These are phyloP conservation scores for Lentinula aciculospora DNA, from an alignment of 768 basidiomycete genomes.

Conservation along the genomic window DNA sequence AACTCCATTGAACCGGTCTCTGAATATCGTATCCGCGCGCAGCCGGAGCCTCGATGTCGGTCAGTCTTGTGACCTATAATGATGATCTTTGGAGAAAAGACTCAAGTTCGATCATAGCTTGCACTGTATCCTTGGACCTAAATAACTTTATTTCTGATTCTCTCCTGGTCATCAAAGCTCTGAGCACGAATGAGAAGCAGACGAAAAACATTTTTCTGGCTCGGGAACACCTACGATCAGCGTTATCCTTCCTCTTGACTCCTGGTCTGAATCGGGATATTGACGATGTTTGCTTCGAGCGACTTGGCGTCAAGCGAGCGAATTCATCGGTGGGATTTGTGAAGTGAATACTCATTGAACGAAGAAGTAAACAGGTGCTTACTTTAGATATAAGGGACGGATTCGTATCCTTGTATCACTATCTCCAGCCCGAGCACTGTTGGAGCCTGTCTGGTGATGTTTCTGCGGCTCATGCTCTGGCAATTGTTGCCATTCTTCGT, in stretches of 20 bases:
- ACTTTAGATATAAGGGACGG: conserved; percentile 24
- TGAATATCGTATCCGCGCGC: conserved; percentile 18
- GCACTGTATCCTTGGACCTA: conserved; percentile 43
- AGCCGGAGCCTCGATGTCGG: conserved; percentile 17
- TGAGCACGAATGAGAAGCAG: conserved; percentile 40
- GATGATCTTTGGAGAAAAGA: background rate
- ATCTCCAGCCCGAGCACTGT: conserved; percentile 28
- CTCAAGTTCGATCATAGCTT: conserved; percentile 26
- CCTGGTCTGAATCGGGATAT: conserved; percentile 66
- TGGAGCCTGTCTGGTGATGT: conserved; percentile 75
- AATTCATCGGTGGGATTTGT: conserved; percentile 37
- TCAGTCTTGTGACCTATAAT: conserved; percentile 8
- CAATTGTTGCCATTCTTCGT: conserved; percentile 62
- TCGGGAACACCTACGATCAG: conserved; percentile 47
- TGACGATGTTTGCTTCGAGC: conserved; percentile 59
- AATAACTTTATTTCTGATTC: conserved; percentile 47
- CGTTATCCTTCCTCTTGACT: conserved; percentile 64
- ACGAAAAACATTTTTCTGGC: conserved; percentile 37
- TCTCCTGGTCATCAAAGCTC: conserved; percentile 42
- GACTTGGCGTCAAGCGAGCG: conserved; percentile 43
- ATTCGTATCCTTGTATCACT: conserved; percentile 36
- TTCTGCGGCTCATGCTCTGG: conserved; percentile 66
- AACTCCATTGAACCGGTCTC: conserved; percentile 15
- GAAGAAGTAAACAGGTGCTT: background rate
- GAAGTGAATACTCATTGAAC: conserved; percentile 29